A percentile compares a stretch with the other conserved stretches of the same genome.
phyloP scores from a whole-genome alignment of 2,329 filamentous ascomycete genomes.

The Verticillium tricorpus region DNA sequence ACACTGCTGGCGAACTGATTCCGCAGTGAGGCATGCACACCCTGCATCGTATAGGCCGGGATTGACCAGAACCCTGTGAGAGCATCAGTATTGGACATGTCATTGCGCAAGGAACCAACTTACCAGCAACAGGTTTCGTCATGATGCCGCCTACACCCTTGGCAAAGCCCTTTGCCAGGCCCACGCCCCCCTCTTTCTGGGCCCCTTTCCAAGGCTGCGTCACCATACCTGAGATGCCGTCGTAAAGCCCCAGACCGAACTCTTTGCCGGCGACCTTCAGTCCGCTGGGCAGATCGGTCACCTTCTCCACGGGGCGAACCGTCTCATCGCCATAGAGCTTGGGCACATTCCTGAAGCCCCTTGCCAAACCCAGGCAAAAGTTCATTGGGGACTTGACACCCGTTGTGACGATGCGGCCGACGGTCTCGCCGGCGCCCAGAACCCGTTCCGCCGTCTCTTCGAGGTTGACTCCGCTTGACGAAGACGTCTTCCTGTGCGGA shows the following conservation, averaged over 20 bases:
- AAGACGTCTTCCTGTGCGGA: slow-evolving; percentile 4
- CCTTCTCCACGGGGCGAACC: slow-evolving; percentile 71
- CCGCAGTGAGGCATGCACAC: slow-evolving; percentile 71
- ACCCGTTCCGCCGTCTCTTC: slow-evolving; percentile 46
- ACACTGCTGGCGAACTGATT: slow-evolving; percentile 67
- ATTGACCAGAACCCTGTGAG: slow-evolving; percentile 58
- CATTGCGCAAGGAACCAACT: slow-evolving; percentile 18
- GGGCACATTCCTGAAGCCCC: slow-evolving; percentile 85
- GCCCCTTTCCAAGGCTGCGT: slow-evolving; percentile 68
- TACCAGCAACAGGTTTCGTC: slow-evolving; percentile 76
- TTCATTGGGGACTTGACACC: slow-evolving; percentile 79
- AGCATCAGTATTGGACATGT: neutral
- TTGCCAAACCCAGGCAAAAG: slow-evolving; percentile 75
- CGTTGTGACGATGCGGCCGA: slow-evolving; percentile 69
- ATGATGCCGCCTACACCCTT: slow-evolving; percentile 80
- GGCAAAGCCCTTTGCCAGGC: slow-evolving; percentile 73
- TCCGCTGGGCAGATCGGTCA: slow-evolving; percentile 72
- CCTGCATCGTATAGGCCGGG: slow-evolving; percentile 79
- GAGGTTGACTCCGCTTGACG: slow-evolving; percentile 8
- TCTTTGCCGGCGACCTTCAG: slow-evolving; percentile 74
- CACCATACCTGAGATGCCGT: slow-evolving; percentile 75
- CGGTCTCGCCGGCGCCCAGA: slow-evolving; percentile 60
- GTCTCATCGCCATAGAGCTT: slow-evolving; percentile 81
- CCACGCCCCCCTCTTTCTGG: slow-evolving; percentile 43
- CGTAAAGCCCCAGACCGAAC: slow-evolving; percentile 72